phyloP scores from a whole-genome alignment of 805 yeast species.

The Saccharomyces kudriavzevii region DNA sequence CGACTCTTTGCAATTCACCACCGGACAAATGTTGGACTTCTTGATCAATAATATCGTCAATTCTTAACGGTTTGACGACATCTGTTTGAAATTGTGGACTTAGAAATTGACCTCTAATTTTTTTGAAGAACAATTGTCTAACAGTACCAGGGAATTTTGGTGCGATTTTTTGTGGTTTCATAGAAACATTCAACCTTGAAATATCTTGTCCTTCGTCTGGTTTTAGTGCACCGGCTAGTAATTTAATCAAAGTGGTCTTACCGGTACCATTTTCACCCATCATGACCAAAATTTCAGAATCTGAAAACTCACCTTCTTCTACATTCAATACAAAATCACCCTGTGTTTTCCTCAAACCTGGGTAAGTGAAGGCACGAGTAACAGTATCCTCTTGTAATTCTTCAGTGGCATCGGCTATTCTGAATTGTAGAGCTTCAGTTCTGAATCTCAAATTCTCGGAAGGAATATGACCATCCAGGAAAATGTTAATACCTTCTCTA shows the following conservation, averaged over 20 bases:
- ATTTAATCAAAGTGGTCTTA: slow-evolving; percentile 93
- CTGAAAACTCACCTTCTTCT: slow-evolving; percentile 84
- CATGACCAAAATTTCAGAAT: slow-evolving; percentile 95
- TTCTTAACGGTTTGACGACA: slow-evolving; percentile 89
- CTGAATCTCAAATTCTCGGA: slow-evolving; percentile 96
- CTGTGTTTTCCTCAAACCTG: slow-evolving; percentile 80
- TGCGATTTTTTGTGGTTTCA: slow-evolving; percentile 99
- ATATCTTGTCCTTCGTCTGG: slow-evolving; percentile 81
- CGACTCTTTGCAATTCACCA: slow-evolving; percentile 99
- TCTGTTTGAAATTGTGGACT: slow-evolving; percentile 98
- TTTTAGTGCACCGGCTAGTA: slow-evolving; percentile 85
- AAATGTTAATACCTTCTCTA: slow-evolving; percentile 97
- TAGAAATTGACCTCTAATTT: slow-evolving; percentile 87
- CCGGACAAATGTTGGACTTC: slow-evolving; percentile 97
- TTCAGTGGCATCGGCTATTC: slow-evolving; percentile 85
- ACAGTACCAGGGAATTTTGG: slow-evolving; percentile 99
- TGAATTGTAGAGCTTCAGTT: slow-evolving; percentile 89
- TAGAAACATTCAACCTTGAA: slow-evolving; percentile 85
- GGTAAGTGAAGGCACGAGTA: slow-evolving; percentile 68
- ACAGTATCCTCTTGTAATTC: slow-evolving; percentile 60
- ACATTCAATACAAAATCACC: slow-evolving; percentile 88
- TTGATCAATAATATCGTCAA: slow-evolving; percentile 92
- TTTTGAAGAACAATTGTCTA: slow-evolving; percentile 92
- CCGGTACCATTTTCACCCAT: slow-evolving; percentile 99
- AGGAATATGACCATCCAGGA: slow-evolving; percentile 96